Conservation (phyloP, 75 land plant genomes). For the Cunninghamia lanceolata region DNA sequence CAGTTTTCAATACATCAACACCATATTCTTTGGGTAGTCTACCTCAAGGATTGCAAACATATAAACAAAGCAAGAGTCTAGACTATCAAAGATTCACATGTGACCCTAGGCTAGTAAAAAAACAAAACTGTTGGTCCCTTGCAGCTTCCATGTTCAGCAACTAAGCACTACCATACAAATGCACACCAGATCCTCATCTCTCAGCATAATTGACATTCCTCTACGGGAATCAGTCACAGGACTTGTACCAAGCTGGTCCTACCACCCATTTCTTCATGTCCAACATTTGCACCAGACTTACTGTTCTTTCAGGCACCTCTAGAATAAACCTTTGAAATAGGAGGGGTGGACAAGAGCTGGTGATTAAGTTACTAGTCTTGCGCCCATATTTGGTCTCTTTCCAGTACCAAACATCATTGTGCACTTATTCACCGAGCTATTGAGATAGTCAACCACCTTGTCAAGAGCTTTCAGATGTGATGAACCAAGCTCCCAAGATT, state of each 20-base stretch:
- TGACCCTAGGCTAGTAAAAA: neutral
- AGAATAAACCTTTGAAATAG: neutral
- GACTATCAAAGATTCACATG: neutral
- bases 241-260: neutral
- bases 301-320: neutral
- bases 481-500: too few species aligned
- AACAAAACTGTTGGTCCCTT: neutral
- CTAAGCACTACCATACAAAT: neutral
- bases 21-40: neutral
- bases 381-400: neutral
- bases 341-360: neutral
- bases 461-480: neutral
- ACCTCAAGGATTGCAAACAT: neutral
- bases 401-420: neutral
- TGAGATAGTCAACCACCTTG: neutral
- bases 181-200: neutral
- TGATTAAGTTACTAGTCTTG: neutral
- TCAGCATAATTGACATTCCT: neutral
- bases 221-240: neutral
- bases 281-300: neutral
- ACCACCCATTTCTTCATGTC: neutral
- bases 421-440: neutral
- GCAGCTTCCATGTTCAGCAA: neutral
- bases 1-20: neutral
- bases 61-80: neutral